Conservation (phyloP, 1,284 basidiomycete species). For the Puccinia coronata region DNA sequence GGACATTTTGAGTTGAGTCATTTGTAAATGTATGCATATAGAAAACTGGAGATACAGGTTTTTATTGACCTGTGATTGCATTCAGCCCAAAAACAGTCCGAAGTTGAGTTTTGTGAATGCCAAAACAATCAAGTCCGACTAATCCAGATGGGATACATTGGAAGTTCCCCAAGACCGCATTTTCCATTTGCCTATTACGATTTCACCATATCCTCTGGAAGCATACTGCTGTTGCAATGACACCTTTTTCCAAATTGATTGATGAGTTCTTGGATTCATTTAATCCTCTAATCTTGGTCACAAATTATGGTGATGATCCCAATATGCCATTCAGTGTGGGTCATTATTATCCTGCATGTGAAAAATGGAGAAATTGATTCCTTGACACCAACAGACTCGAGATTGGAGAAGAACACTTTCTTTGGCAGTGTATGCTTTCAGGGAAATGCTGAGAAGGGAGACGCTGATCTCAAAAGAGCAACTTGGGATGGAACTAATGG, state of each 20-base stretch:
- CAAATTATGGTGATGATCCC: not conserved
- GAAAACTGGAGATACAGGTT: too few relatives aligned
- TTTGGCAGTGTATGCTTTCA: slow-evolving; percentile 10
- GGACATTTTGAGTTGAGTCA: slow-evolving; percentile 1
- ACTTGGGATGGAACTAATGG: not conserved
- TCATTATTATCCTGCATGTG: not conserved
- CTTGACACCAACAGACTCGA: not conserved
- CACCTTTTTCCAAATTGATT: slow-evolving; percentile 2
- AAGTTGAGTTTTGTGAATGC: slow-evolving; percentile 4
- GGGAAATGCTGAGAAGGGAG: not conserved
- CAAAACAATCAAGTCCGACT: not conserved
- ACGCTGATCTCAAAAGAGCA: not conserved
- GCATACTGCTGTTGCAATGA: slow-evolving; percentile 9
- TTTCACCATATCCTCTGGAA: slow-evolving; percentile 20
- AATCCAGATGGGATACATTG: slow-evolving; percentile 19
- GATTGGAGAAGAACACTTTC: slow-evolving; percentile 27
- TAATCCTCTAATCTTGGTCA: not conserved
- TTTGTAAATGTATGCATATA: too few relatives aligned
- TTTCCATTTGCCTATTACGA: slow-evolving; percentile 9
- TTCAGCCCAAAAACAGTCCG: slow-evolving; percentile 4
- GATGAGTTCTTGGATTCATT: slow-evolving; percentile 20
- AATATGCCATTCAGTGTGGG: not conserved
- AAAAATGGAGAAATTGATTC: not conserved
- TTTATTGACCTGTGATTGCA: not conserved
- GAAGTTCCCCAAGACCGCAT: not conserved